Conservation (phyloP, 345 rosid species). For the Brassica carinata region DNA sequence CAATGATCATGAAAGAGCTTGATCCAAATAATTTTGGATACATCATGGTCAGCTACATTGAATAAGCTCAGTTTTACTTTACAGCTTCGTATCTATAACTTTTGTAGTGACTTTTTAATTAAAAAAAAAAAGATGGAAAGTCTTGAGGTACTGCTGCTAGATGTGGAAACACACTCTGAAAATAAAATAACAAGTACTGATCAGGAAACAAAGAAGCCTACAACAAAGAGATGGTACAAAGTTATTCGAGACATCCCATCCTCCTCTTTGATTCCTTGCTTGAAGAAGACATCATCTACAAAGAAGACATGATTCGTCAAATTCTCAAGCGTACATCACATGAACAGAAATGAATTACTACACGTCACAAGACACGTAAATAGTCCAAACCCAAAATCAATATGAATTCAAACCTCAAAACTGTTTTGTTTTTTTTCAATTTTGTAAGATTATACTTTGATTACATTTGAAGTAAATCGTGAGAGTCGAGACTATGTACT, state of each 20-base stretch:
- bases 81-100: not conserved
- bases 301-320: not conserved
- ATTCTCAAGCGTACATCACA: slow-evolving; percentile 37
- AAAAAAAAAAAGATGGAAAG: slow-evolving; percentile 41
- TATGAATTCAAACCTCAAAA: not conserved
- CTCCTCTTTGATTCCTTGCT: slow-evolving; percentile 14
- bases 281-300: not conserved
- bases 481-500: not conserved
- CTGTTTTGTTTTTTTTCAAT: not conserved
- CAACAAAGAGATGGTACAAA: slow-evolving; percentile 20
- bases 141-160: slow-evolving; percentile 52
- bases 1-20: slow-evolving; percentile 70
- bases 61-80: not conserved
- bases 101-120: not conserved
- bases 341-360: not conserved
- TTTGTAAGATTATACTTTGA: not conserved
- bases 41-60: slow-evolving; percentile 50
- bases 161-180: slow-evolving; percentile 45
- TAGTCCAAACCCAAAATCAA: not conserved
- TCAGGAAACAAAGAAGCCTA: slow-evolving; percentile 46
- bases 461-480: not conserved
- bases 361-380: not conserved
- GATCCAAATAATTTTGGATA: slow-evolving; percentile 58
- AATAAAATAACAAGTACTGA: slow-evolving; percentile 23
- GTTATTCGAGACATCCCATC: not conserved